These are phyloP conservation scores for Globisporangium abappressorium DNA, from an alignment of 352 stramenopile genomes.

Conservation along the genomic window DNA sequence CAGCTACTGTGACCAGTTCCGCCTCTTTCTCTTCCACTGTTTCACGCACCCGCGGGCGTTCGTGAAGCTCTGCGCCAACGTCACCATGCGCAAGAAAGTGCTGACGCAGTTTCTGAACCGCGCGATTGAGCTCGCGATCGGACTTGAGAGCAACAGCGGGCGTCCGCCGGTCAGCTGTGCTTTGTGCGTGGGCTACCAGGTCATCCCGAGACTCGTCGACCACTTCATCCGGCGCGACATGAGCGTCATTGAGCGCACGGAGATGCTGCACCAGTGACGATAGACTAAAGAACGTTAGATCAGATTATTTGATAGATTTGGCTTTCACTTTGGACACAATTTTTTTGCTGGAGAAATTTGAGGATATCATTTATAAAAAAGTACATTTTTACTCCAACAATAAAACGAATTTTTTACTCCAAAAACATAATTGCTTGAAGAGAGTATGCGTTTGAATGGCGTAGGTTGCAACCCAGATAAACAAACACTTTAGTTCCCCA, in stretches of 20 bases:
- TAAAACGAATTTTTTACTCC: too few relatives aligned
- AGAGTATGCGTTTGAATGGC: too few relatives aligned
- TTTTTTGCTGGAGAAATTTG: too few relatives aligned
- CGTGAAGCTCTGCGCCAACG: constrained; percentile 3
- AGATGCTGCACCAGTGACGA: constrained; percentile 3
- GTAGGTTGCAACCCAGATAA: too few relatives aligned
- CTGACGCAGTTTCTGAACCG: constrained; percentile 11
- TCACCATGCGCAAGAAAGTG: constrained; percentile 3
- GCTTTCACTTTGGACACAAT: background rate
- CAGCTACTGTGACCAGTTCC: constrained; percentile 29
- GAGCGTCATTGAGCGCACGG: constrained; percentile 9
- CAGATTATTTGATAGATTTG: background rate
- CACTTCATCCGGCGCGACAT: constrained; percentile 26
- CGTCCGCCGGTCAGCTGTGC: constrained; percentile 15
- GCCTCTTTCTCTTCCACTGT: constrained; percentile 30
- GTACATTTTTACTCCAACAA: too few relatives aligned
- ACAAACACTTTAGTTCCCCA: constrained; percentile 16
- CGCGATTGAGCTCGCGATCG: constrained; percentile 26
- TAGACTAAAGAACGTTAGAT: background rate
- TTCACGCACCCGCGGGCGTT: constrained; percentile 15
- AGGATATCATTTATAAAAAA: background rate
- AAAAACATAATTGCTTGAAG: too few relatives aligned
- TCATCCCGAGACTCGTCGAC: constrained; percentile 27
- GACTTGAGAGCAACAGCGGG: constrained; percentile 18
- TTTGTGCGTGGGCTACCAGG: constrained; percentile 26